Evolutionary conservation across 208 protist species (phyloP).

Genomic region (Trypanosoma conorhini): DNA sequence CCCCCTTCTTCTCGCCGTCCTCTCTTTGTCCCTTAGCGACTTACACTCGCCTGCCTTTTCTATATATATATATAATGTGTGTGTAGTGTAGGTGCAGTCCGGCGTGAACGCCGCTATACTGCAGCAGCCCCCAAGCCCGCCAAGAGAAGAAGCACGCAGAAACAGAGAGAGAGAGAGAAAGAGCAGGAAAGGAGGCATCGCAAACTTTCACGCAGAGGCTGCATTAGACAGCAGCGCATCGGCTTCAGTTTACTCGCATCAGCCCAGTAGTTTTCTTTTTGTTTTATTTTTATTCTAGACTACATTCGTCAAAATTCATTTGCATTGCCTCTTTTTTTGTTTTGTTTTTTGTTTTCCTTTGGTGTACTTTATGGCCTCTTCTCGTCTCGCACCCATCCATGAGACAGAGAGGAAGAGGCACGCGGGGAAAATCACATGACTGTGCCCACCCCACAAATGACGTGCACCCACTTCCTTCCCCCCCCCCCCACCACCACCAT

Average conservation of each 20-base stretch:
- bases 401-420: not conserved
- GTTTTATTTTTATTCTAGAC: not conserved
- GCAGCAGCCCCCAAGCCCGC: not conserved
- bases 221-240: too few relatives aligned
- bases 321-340: not conserved
- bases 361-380: too few relatives aligned
- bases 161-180: conserved; percentile 14
- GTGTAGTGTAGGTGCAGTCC: not conserved
- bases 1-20: not conserved
- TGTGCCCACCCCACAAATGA: not conserved
- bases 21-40: not conserved
- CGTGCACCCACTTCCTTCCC: not conserved
- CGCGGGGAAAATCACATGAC: not conserved
- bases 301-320: not conserved
- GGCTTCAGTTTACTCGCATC: too few relatives aligned
- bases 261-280: too few relatives aligned
- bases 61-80: not conserved
- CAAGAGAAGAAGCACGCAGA: not conserved
- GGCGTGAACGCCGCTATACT: too few relatives aligned
- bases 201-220: too few relatives aligned
- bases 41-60: too few relatives aligned
- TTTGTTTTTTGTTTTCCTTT: conserved; percentile 9
- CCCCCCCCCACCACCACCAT: too few relatives aligned
- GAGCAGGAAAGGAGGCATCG: not conserved
- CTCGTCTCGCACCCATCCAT: not conserved